Conservation (phyloP, 2,329 filamentous ascomycete species). For the Neoarthrinium moseri region DNA sequence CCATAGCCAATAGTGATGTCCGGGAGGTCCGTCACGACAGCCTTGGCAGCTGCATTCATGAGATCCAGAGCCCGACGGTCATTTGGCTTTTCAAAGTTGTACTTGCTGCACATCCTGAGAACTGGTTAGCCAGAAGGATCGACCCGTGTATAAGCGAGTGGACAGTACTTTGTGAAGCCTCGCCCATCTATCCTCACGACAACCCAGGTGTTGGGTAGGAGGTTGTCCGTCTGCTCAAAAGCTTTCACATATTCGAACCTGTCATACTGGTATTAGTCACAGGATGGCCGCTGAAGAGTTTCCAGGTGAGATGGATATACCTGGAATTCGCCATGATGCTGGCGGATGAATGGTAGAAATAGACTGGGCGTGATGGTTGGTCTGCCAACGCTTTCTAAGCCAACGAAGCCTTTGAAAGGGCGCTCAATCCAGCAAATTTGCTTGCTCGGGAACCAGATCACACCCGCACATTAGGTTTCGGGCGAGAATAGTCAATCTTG, state of each 20-base stretch:
- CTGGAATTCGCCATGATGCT: slow-evolving; percentile 54
- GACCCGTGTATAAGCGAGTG: background rate
- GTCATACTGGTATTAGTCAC: slow-evolving; percentile 18
- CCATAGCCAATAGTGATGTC: slow-evolving; percentile 90
- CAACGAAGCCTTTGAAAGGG: background rate
- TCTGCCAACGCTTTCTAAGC: background rate
- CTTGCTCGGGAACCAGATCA: no score
- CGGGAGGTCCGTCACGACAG: slow-evolving; percentile 78
- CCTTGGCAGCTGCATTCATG: slow-evolving; percentile 91
- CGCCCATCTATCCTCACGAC: slow-evolving; percentile 91
- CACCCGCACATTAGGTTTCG: background rate
- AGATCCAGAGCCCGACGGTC: slow-evolving; percentile 82
- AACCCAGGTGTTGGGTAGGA: slow-evolving; percentile 93
- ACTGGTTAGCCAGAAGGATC: background rate
- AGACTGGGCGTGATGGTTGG: no score
- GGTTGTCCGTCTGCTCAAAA: slow-evolving; percentile 78
- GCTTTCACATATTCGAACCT: slow-evolving; percentile 92
- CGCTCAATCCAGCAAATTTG: background rate
- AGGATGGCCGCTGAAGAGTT: background rate
- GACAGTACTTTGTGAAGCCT: slow-evolving; percentile 82
- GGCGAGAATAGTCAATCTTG: background rate
- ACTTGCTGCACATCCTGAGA: slow-evolving; percentile 61
- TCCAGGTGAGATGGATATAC: slow-evolving; percentile 27
- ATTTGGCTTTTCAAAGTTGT: slow-evolving; percentile 89
- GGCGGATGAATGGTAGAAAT: background rate